Evolutionary conservation across 805 yeast species (phyloP), one percentile per base, ranked within the genome.

Genomic region (Saccharomycopsis olivae): DNA sequence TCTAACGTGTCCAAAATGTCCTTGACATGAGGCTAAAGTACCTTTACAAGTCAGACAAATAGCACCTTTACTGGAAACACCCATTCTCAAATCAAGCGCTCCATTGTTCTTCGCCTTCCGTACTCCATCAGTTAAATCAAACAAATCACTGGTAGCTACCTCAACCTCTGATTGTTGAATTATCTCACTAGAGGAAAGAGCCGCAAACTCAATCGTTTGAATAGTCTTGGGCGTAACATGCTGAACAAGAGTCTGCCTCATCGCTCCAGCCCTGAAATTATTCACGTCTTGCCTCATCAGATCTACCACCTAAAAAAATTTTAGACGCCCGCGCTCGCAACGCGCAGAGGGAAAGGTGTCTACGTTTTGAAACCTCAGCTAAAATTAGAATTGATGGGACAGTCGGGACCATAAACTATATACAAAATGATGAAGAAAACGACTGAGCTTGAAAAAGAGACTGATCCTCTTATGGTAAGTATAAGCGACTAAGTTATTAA

Each of bases 1-100:
- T 53, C 85, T 75, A 48, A 92, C 74, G 54, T 94, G 96, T 31
- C 99, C 99, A 58, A 92, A 92, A 63, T 92, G 99, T 43, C 99
- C 99, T 62, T 89, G 96, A 59, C 99, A 92, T 1, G 95, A 73
- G 0, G 95, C 95, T 48, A 92, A 64, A 50, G 77, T 76, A 2
- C 97, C 97, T 51, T 76, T 85, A 62, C 99, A 92, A 1, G 97
- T 94, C 11, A 73, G 58, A 66, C 99, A 92, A 56, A 82, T 94
- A 13, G 75, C 65, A n/a, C 79, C 61, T 50, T 85, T 87, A 39
- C 92, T 76, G 4, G 95, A 84, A 3, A 85, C 85, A 56, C 99
- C 99, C 98, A 94, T 87, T 39, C 73, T 69, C 17, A 86, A 71
- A 59, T 92, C 99, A 30, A 92, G 65, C 2, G 98, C 96, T 47